These are phyloP conservation scores for Turnera subulata DNA, from an alignment of 345 rosid genomes.

Conservation along the genomic window DNA sequence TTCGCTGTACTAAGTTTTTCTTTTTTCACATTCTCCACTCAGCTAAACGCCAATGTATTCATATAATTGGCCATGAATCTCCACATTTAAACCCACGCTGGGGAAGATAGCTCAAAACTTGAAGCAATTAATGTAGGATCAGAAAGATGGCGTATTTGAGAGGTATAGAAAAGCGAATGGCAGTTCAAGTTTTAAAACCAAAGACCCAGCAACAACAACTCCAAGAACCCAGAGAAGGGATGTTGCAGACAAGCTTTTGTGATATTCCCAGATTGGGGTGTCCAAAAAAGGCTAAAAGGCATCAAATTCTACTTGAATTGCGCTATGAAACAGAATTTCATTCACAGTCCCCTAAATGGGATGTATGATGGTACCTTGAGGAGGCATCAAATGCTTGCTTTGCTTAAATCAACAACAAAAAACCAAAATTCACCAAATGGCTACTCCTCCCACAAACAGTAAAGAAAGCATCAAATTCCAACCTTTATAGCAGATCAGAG, in stretches of 20 bases:
- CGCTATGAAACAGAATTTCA: constrained; percentile 40
- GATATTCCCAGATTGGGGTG: constrained; percentile 46
- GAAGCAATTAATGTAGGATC: constrained; percentile 15
- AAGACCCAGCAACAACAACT: constrained; percentile 25
- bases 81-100: constrained; percentile 23
- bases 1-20: constrained; percentile 14
- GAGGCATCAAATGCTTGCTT: constrained; percentile 67
- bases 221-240: constrained; percentile 15
- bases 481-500: constrained; percentile 34
- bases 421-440: constrained; percentile 37
- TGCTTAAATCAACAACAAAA: constrained; percentile 39
- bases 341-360: constrained; percentile 36
- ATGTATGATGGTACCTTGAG: constrained; percentile 27
- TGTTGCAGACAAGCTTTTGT: constrained; percentile 35
- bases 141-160: constrained; percentile 9
- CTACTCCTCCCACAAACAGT: constrained; percentile 43
- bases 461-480: constrained; percentile 63
- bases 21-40: constrained; percentile 23
- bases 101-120: constrained; percentile 24
- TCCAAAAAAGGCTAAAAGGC: constrained; percentile 35
- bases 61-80: constrained; percentile 13
- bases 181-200: constrained; percentile 33
- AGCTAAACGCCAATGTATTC: constrained; percentile 27
- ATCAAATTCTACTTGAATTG: constrained; percentile 51
- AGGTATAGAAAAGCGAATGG: constrained; percentile 17